phyloP scores from a whole-genome alignment of 2,329 filamentous ascomycete genomes.

The Cadophora luteo-olivacea region DNA sequence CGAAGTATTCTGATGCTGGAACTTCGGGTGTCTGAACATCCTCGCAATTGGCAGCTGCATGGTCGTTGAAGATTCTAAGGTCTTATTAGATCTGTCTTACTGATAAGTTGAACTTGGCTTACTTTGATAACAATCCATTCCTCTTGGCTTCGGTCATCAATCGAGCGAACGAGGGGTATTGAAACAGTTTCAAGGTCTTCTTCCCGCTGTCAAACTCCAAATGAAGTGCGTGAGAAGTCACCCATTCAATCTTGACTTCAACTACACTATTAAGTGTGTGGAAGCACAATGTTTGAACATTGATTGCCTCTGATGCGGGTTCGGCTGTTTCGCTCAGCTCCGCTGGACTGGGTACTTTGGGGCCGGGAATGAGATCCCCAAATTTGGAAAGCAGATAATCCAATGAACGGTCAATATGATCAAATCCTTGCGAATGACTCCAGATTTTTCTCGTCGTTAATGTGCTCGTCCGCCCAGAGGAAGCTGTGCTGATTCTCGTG shows the following conservation, averaged over 20 bases:
- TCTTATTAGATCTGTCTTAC: neutral
- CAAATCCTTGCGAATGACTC: neutral
- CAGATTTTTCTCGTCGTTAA: slow-evolving; percentile 2
- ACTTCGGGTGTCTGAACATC: neutral
- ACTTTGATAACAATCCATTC: slow-evolving; percentile 20
- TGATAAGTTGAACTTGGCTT: neutral
- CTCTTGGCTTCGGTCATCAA: slow-evolving; percentile 9
- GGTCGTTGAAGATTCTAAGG: neutral
- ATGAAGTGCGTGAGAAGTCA: slow-evolving; percentile 24
- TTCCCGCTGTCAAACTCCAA: slow-evolving; percentile 26
- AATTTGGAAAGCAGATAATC: slow-evolving; percentile 17
- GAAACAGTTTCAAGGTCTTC: slow-evolving; percentile 28
- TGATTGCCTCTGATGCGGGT: slow-evolving; percentile 4
- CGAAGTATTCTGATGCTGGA: neutral
- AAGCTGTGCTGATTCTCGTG: slow-evolving; percentile 20
- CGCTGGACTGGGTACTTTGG: slow-evolving; percentile 13
- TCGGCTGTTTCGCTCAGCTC: neutral
- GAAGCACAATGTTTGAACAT: neutral
- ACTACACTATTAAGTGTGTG: neutral
- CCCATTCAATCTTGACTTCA: slow-evolving; percentile 29
- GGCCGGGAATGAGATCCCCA: slow-evolving; percentile 16
- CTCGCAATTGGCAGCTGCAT: neutral
- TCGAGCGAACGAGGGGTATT: slow-evolving; percentile 26
- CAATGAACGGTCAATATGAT: neutral
- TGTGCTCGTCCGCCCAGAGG: neutral